Evolutionary conservation across 768 basidiomycete genomes (phyloP), one percentile per base, ranked within the genome.

Genomic region (Kwoniella sp.): DNA sequence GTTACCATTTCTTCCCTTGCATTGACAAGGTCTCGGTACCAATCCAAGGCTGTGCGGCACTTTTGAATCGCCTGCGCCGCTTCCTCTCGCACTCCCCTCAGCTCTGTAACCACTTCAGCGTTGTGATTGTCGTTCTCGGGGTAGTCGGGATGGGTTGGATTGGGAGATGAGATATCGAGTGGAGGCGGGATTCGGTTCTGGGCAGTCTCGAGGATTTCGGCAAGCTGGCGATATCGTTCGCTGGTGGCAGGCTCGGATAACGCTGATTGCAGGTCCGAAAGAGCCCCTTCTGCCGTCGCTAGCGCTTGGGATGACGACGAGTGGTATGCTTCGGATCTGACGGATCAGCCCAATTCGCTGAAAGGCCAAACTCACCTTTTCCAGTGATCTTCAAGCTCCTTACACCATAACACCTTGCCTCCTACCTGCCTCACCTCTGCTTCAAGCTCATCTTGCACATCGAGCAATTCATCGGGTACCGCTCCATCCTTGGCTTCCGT

Each of bases 381-480:
- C 63, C 68, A 68, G 52, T 73, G 68, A 40, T 60, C 44, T 55
- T 65, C 66, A 4, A 77, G 50, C n/a, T 58, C 55, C 40, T 69
- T 58, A 29, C 68, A 69, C 70, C 64, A 69, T 0, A 15, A 37
- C 0, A 77, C 40, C 10, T 37, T 30, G 5, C 37, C 62, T 5
- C 36, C 36, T 24, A 70, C 7, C 2, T 71, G 55, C 19, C 48
- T 64, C 17, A 67, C 60, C 4, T 63, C 19, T 2, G 1, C 55
- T n/a, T 77, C 75, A 17, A 77, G 26, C 0, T 64, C 65, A 69
- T 77, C 75, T 57, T 77, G 75, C 29, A 72, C 29, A 58, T 77
- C 72, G 22, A 77, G 30, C 15, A 77, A 30, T 19, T 69, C 56
- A 13, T 77, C 75, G 1, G 75, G 75, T 2, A 77, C 63, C 1